Conservation (phyloP, 768 basidiomycete species). For the Boletellus emodensis region DNA sequence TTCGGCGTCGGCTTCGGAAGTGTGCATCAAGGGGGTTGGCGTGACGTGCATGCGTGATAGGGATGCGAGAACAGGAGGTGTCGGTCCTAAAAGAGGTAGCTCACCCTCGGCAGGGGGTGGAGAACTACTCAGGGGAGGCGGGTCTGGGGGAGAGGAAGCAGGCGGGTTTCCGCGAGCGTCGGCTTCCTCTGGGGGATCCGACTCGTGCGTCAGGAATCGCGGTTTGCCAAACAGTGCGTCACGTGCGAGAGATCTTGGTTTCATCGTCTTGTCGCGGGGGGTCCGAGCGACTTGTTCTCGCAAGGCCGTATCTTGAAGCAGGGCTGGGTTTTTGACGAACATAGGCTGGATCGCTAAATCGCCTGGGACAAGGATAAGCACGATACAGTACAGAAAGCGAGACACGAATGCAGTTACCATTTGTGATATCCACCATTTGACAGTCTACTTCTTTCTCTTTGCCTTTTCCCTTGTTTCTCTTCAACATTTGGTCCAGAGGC, state of each 20-base stretch:
- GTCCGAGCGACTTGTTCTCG: not conserved
- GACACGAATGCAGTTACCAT: conserved; percentile 23
- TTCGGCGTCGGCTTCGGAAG: conserved; percentile 26
- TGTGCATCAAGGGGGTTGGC: conserved; percentile 5
- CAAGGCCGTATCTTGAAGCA: conserved; percentile 18
- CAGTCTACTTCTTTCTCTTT: conserved; percentile 30
- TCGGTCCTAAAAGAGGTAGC: not conserved
- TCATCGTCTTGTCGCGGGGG: not conserved
- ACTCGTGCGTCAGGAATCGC: conserved; percentile 26
- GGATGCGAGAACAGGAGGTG: not conserved
- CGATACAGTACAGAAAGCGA: not conserved
- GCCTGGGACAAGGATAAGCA: conserved; percentile 7
- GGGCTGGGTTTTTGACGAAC: conserved; percentile 18
- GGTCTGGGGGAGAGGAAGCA: conserved; percentile 13
- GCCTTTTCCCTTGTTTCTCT: conserved; percentile 29
- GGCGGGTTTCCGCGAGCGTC: not conserved
- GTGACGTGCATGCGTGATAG: not conserved
- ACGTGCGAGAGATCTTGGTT: not conserved
- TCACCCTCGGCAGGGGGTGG: conserved; percentile 12
- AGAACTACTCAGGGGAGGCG: conserved; percentile 31
- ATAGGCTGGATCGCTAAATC: conserved; percentile 4
- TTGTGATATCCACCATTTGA: conserved; percentile 36
- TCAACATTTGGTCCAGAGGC: not conserved
- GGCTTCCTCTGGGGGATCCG: conserved; percentile 17
- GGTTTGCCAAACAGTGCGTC: conserved; percentile 33